Evolutionary conservation across 805 yeast genomes (phyloP).

Genomic region (Starmera dryadoides): DNA sequence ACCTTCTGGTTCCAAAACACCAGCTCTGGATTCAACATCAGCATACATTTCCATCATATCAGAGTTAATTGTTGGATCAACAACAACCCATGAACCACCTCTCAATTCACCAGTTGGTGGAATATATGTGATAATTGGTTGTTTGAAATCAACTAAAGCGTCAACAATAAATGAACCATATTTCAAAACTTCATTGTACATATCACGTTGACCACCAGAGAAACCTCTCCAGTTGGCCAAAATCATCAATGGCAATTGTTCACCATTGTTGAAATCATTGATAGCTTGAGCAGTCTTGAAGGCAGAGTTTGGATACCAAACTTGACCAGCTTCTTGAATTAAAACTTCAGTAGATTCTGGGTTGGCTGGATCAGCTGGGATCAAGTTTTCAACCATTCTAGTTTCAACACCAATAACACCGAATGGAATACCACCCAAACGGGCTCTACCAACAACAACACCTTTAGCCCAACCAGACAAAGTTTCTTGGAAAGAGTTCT

Average conservation of each 20-base stretch:
- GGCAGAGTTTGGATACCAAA: constrained; percentile 99
- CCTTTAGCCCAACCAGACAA: constrained; percentile 98
- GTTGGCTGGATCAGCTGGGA: constrained; percentile 98
- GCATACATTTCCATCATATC: constrained; percentile 99
- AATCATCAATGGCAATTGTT: constrained; percentile 93
- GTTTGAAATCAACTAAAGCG: constrained; percentile 91
- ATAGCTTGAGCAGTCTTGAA: constrained; percentile 99
- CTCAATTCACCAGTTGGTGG: constrained; percentile 98
- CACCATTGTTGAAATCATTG: constrained; percentile 96
- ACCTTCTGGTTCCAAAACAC: constrained; percentile 98
- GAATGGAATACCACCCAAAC: constrained; percentile 97
- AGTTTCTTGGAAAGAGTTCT: constrained; percentile 90
- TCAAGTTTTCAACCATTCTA: constrained; percentile 77
- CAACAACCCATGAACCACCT: constrained; percentile 99
- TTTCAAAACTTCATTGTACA: constrained; percentile 97
- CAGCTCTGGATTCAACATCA: constrained; percentile 90
- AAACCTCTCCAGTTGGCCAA: constrained; percentile 99
- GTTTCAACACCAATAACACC: constrained; percentile 98
- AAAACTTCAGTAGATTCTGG: constrained; percentile 85
- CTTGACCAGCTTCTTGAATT: constrained; percentile 97
- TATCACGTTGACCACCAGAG: constrained; percentile 99
- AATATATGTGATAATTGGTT: constrained; percentile 93
- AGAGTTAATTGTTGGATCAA: constrained; percentile 93
- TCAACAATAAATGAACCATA: constrained; percentile 97
- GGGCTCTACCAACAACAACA: constrained; percentile 97